These are phyloP conservation scores for Vigna angularis DNA, from an alignment of 306 rosid species.

Conservation along the genomic window DNA sequence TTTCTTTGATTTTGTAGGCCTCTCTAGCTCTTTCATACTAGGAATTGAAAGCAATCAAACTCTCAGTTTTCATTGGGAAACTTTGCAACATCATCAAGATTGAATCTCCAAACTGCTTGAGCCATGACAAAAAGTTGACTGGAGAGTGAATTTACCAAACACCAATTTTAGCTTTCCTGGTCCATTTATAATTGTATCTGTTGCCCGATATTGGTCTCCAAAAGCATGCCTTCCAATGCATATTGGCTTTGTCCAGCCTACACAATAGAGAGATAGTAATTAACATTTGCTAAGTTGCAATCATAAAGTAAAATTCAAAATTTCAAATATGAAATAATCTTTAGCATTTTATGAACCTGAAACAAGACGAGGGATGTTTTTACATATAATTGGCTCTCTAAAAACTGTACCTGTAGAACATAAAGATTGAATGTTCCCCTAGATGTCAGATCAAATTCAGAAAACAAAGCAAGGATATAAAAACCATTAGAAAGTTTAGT, in stretches of 20 bases:
- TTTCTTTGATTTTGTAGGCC: slow-evolving; percentile 24
- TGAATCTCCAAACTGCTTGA: slow-evolving; percentile 33
- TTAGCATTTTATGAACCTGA: slow-evolving; percentile 63
- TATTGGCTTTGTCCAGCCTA: slow-evolving; percentile 97
- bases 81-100: slow-evolving; percentile 27
- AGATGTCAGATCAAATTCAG: slow-evolving; percentile 27
- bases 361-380: slow-evolving; percentile 91
- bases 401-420: slow-evolving; percentile 83
- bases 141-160: slow-evolving; percentile 69
- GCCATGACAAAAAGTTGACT: slow-evolving; percentile 30
- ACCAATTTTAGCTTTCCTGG: slow-evolving; percentile 87
- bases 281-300: slow-evolving; percentile 28
- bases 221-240: slow-evolving; percentile 99
- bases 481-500: slow-evolving; percentile 43
- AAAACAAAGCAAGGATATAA: slow-evolving; percentile 18
- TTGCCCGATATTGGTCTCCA: slow-evolving; percentile 96
- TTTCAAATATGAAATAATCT: slow-evolving; percentile 23
- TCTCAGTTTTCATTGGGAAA: slow-evolving; percentile 10
- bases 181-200: slow-evolving; percentile 85
- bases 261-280: slow-evolving; percentile 29
- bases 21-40: slow-evolving; percentile 4
- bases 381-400: slow-evolving; percentile 95
- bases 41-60: slow-evolving; percentile 1
- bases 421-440: slow-evolving; percentile 16
- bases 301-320: slow-evolving; percentile 30